A percentile compares a stretch with the other conserved stretches of the same genome.
These are phyloP conservation scores for Alternaria novae-zelandiae DNA, from an alignment of 2,329 filamentous ascomycete species.

Conservation along the genomic window DNA sequence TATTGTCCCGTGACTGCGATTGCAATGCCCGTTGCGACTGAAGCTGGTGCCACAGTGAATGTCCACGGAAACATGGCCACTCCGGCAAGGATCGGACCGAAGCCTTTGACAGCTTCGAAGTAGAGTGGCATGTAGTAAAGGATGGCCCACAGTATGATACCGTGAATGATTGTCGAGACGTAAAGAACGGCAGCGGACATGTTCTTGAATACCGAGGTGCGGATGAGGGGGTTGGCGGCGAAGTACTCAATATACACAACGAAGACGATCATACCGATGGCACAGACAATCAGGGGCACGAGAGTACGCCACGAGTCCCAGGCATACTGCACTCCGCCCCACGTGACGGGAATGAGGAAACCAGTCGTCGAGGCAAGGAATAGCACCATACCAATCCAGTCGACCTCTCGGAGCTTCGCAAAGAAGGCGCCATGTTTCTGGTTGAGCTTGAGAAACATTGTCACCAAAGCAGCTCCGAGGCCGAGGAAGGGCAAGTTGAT, in stretches of 20 bases:
- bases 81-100: conserved; percentile 48
- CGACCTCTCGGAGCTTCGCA: conserved; percentile 61
- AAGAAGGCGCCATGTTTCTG: conserved; percentile 55
- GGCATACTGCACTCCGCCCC: conserved; percentile 69
- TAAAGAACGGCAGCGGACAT: conserved; percentile 59
- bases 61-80: conserved; percentile 51
- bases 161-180: conserved; percentile 63
- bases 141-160: conserved; percentile 54
- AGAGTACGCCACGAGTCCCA: conserved; percentile 70
- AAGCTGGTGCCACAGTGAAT: conserved; percentile 68
- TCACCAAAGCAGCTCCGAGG: conserved; percentile 56
- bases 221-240: conserved; percentile 59
- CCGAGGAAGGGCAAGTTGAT: conserved; percentile 66
- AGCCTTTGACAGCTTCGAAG: conserved; percentile 50
- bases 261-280: conserved; percentile 59
- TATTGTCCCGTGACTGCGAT: conserved; percentile 65
- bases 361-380: conserved; percentile 66
- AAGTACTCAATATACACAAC: conserved; percentile 61
- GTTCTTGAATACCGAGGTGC: conserved; percentile 55
- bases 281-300: conserved; percentile 65
- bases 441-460: conserved; percentile 62
- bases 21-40: conserved; percentile 60
- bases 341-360: conserved; percentile 68
- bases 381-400: conserved; percentile 67
- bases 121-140: conserved; percentile 54